Conservation (phyloP, 495 filamentous ascomycete genomes). For the Friedmanniomyces simplex region DNA sequence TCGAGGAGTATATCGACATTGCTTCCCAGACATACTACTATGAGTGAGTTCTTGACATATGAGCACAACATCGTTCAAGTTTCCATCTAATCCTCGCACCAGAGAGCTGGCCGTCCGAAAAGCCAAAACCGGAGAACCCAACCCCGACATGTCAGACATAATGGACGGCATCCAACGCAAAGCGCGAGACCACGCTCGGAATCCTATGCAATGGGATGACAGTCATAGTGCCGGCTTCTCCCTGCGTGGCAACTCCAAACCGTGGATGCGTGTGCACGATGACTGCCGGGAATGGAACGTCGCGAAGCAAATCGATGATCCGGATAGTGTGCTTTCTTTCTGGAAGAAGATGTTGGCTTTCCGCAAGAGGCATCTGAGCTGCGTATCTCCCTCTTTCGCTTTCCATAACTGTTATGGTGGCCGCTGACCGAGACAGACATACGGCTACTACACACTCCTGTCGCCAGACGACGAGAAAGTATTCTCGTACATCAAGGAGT, state of each 20-base stretch:
- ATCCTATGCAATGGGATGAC: conserved; percentile 53
- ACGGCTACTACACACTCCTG: conserved; percentile 48
- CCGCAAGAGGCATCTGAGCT: conserved; percentile 39
- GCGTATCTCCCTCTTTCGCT: background rate
- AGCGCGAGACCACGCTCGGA: conserved; percentile 50
- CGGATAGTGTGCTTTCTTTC: conserved; percentile 40
- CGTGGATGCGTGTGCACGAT: conserved; percentile 55
- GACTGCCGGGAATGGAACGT: conserved; percentile 43
- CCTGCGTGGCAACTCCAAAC: conserved; percentile 32
- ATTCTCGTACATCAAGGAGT: conserved; percentile 40
- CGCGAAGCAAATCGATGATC: conserved; percentile 37
- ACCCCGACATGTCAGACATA: background rate
- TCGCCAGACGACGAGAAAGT: conserved; percentile 37
- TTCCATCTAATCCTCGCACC: background rate
- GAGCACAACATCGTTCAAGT: background rate
- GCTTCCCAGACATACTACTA: conserved; percentile 23
- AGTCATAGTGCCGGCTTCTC: conserved; percentile 46
- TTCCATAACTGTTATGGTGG: conserved; percentile 41
- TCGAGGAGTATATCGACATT: conserved; percentile 29
- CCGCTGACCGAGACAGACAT: conserved; percentile 13
- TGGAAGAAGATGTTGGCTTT: conserved; percentile 44
- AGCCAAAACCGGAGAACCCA: conserved; percentile 27
- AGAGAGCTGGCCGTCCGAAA: conserved; percentile 46
- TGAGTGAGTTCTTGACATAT: background rate
- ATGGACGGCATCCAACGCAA: conserved; percentile 38